Percentiles rank a stretch among this genome's conserved stretches.
These are phyloP conservation scores for Pascua guehoae DNA, from an alignment of 1,284 basidiomycete genomes.

Conservation along the genomic window DNA sequence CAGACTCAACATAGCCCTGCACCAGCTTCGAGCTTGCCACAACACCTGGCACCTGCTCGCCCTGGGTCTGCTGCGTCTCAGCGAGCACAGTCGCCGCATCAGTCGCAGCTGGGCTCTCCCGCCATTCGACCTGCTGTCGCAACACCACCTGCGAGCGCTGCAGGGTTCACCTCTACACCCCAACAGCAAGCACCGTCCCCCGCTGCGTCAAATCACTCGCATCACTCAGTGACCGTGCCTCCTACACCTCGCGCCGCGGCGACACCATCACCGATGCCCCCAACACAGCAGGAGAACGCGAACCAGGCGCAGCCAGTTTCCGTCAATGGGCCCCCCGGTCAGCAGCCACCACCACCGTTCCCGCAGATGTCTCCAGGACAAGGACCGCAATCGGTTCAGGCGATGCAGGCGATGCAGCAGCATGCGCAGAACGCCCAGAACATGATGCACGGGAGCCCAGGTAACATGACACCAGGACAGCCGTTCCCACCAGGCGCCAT, in stretches of 20 bases:
- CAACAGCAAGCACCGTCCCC: slow-evolving; percentile 28
- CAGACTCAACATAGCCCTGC: slow-evolving; percentile 26
- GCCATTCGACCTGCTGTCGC: slow-evolving; percentile 6
- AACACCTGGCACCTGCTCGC: slow-evolving; percentile 41
- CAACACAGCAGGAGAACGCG: not conserved
- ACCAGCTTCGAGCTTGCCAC: slow-evolving; percentile 33
- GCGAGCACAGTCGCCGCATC: slow-evolving; percentile 32
- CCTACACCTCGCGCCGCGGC: slow-evolving; percentile 5
- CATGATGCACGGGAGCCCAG: slow-evolving; percentile 7
- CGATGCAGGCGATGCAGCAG: slow-evolving; percentile 23
- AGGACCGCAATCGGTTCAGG: slow-evolving; percentile 17
- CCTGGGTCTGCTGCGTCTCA: slow-evolving; percentile 41
- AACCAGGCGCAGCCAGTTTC: not conserved
- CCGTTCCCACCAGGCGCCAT: slow-evolving; percentile 14
- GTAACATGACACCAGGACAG: not conserved
- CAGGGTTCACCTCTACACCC: slow-evolving; percentile 7
- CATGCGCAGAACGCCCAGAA: slow-evolving; percentile 21
- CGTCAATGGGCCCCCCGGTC: slow-evolving; percentile 14
- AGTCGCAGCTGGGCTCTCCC: slow-evolving; percentile 14
- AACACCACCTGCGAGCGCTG: slow-evolving; percentile 8
- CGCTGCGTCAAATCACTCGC: slow-evolving; percentile 31
- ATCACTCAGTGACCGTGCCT: slow-evolving; percentile 13
- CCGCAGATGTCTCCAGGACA: slow-evolving; percentile 5
- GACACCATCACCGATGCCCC: slow-evolving; percentile 17
- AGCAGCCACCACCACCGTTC: not conserved